Base-by-base conservation (phyloP, 306 rosid genomes). In the Alnus rubra region DNA sequence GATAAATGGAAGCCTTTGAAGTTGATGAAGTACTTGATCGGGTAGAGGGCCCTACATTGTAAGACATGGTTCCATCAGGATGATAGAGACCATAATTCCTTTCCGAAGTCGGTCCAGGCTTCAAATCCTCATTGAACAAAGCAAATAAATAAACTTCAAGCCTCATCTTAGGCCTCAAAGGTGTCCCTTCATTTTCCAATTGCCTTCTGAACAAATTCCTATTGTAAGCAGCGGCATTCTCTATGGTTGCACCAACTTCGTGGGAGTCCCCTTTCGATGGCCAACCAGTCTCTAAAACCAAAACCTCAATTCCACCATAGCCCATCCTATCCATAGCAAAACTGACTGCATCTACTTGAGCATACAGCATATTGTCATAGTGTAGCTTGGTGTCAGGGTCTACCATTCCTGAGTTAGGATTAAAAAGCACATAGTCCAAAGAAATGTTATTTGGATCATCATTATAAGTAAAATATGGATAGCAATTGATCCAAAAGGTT, bases 401-500 rank as follows among this genome's bases (percentile, higher is more conserved):
- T 23, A 90, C 81, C 97, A 93, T 91, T 39, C 97, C 11, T 23
- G 28, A 23, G 28, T 23, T 23, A 23, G 28, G 28, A 23, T 23
- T 23, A 23, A 23, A 23, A 23, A 96, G 80, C 2, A 88, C 99
- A 77, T 96, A 96, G 58, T 96, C 88, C 62, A 96, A 81, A 14
- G 99, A 14, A 51, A 96, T 86, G 8, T 37, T 45, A 39, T 70
- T 82, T 2, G 99, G 96, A 39, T 80, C 80, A 45, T 78, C 98
- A 39, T 93, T 86, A 78, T 88, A 96, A 1, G 98, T 96, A 73
- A 96, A 96, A 74, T 90, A 96, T 5, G 99, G 97, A 60, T 96
- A 96, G 9, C 98, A 98, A 89, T 96, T 93, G 86, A 96, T 89
- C 99, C 99, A 96, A 78, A 93, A 96, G 9, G 99, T 98, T 3